A percentile compares a stretch with the other conserved stretches of the same genome.
These are phyloP conservation scores for Leishmania gerbilli DNA, from an alignment of 208 protist species.

Conservation along the genomic window DNA sequence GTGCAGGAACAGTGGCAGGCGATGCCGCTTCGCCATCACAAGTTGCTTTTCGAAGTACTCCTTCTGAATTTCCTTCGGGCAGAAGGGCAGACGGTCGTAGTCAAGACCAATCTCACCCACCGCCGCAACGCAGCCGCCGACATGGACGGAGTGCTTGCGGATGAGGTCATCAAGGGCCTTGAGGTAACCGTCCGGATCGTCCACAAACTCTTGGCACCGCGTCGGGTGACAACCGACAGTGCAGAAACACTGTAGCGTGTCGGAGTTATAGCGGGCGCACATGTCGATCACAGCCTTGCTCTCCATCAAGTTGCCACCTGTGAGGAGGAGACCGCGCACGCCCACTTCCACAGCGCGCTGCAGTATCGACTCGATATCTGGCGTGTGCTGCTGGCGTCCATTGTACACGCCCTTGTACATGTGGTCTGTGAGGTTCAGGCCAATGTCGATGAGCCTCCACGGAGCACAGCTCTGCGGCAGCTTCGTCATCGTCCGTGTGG, in stretches of 20 bases:
- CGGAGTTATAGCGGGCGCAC: slow-evolving; percentile 47
- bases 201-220: slow-evolving; percentile 72
- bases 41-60: slow-evolving; percentile 86
- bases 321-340: slow-evolving; percentile 78
- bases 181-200: slow-evolving; percentile 60
- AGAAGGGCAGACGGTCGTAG: slow-evolving; percentile 95
- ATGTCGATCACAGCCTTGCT: slow-evolving; percentile 62
- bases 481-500: not conserved
- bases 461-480: slow-evolving; percentile 16
- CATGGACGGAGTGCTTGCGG: slow-evolving; percentile 43
- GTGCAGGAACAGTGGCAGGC: slow-evolving; percentile 94
- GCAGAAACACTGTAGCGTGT: slow-evolving; percentile 44
- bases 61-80: slow-evolving; percentile 83
- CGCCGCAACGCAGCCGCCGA: slow-evolving; percentile 76
- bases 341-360: slow-evolving; percentile 49
- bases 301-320: slow-evolving; percentile 61
- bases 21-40: slow-evolving; percentile 71
- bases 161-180: slow-evolving; percentile 54
- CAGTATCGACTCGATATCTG: slow-evolving; percentile 70
- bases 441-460: slow-evolving; percentile 83
- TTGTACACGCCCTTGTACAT: slow-evolving; percentile 86
- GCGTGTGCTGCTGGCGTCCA: slow-evolving; percentile 44
- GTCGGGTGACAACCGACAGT: slow-evolving; percentile 93
- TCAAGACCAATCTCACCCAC: slow-evolving; percentile 91
- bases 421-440: slow-evolving; percentile 81